Conservation (phyloP, 2,329 filamentous ascomycete species). For the Fusarium succisae region DNA sequence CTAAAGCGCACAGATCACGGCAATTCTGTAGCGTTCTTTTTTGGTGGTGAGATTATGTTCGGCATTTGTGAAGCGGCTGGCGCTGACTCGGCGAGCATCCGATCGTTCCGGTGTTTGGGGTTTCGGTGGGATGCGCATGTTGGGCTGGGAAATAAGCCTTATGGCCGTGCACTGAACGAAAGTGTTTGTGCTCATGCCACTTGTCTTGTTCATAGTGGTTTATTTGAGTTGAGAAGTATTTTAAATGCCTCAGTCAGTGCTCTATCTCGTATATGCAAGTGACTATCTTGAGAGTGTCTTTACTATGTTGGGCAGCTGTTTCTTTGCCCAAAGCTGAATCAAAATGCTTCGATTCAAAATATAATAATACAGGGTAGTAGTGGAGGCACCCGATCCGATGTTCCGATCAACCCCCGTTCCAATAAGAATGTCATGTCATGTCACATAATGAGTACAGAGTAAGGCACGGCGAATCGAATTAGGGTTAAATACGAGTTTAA, state of each 20-base stretch:
- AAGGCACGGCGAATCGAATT: neutral
- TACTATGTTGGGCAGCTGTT: neutral
- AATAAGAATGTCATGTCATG: neutral
- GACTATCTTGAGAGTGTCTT: too few relatives aligned
- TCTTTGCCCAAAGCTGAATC: accelerated
- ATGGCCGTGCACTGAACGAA: neutral
- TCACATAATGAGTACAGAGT: neutral
- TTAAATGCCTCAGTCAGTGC: neutral
- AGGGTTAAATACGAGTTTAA: neutral
- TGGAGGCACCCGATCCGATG: neutral
- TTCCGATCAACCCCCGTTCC: neutral
- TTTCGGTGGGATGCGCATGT: neutral
- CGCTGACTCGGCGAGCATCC: neutral
- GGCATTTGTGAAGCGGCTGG: neutral
- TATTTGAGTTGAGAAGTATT: accelerated
- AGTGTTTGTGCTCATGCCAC: neutral
- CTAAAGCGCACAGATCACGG: constrained; percentile 7
- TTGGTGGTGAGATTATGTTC: neutral
- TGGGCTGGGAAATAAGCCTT: neutral
- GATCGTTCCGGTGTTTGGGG: neutral
- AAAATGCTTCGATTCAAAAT: too few relatives aligned
- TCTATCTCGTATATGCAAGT: neutral
- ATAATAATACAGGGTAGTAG: neutral
- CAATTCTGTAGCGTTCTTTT: neutral
- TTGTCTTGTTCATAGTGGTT: neutral